Evolutionary conservation across 2,329 filamentous ascomycete species (phyloP).

Genomic region (Diaporthe eres): DNA sequence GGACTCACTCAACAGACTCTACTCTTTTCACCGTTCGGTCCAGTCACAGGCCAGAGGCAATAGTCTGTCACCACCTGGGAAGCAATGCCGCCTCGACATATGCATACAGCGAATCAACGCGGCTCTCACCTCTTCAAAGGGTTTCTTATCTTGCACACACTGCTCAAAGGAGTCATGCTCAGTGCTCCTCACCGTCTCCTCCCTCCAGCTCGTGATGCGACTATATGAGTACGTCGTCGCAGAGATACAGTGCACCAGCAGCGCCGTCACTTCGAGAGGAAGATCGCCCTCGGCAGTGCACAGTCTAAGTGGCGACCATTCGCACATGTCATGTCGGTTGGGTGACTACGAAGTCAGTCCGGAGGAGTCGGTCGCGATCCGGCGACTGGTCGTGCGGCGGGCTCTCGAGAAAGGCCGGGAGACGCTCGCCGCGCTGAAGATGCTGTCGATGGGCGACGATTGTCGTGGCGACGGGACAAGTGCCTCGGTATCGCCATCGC

Average conservation of each 20-base stretch:
- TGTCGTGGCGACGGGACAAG: neutral
- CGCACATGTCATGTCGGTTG: slow-evolving; percentile 7
- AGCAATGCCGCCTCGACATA: neutral
- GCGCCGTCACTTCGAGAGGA: neutral
- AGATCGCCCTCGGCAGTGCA: neutral
- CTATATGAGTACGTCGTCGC: neutral
- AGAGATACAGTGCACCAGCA: neutral
- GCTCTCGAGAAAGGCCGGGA: neutral
- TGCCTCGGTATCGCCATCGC: neutral
- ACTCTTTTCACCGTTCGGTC: neutral
- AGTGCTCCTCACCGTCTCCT: neutral
- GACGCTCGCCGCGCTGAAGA: neutral
- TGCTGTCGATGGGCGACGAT: neutral
- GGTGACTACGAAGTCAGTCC: slow-evolving; percentile 15
- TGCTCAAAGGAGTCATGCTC: slow-evolving; percentile 12
- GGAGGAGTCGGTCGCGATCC: neutral
- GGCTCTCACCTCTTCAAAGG: neutral
- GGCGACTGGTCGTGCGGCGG: neutral
- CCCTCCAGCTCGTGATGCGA: neutral
- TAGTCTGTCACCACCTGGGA: neutral
- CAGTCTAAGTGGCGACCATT: neutral
- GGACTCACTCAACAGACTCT: neutral
- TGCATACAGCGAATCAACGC: slow-evolving; percentile 1
- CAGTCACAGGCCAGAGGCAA: neutral
- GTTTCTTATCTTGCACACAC: neutral